Evolutionary conservation across 2,329 filamentous ascomycete species (phyloP).

Genomic region (Coniochaeta ligniaria): DNA sequence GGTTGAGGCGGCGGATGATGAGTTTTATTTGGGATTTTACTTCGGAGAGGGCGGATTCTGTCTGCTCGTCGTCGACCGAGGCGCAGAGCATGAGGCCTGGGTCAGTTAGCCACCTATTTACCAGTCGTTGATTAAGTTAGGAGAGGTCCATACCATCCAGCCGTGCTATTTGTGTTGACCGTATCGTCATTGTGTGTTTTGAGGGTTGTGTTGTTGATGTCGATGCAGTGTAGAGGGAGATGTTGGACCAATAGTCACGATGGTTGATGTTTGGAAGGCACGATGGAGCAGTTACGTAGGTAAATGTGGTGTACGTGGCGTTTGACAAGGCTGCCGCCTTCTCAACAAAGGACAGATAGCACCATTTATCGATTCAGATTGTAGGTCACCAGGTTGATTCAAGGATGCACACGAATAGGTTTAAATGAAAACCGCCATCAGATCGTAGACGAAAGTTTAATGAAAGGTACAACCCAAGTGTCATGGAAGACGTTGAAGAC

Average conservation of each 20-base stretch:
- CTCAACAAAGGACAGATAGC: neutral
- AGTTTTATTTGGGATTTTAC: conserved; percentile 89
- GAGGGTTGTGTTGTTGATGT: conserved; percentile 2
- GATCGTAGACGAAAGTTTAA: neutral
- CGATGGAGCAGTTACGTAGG: neutral
- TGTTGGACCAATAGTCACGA: neutral
- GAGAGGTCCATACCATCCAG: conserved; percentile 63
- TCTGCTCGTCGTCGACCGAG: conserved; percentile 81
- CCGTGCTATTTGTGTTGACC: conserved; percentile 88
- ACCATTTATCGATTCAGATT: neutral
- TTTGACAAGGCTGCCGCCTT: neutral
- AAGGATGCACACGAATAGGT: no score
- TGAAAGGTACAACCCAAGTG: no score
- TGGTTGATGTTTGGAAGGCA: neutral
- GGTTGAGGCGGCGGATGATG: conserved; percentile 79
- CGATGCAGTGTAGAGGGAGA: neutral
- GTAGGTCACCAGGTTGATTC: no score
- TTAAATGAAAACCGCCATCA: no score
- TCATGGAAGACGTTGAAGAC: neutral
- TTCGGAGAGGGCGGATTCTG: conserved; percentile 71
- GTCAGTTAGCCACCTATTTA: no score
- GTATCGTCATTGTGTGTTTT: conserved; percentile 56
- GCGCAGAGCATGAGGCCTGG: conserved; percentile 89
- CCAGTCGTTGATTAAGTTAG: conserved; percentile 8
- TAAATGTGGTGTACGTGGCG: neutral